phyloP scores from a whole-genome alignment of 2,329 filamentous ascomycete genomes.

The Pyricularia grisea region DNA sequence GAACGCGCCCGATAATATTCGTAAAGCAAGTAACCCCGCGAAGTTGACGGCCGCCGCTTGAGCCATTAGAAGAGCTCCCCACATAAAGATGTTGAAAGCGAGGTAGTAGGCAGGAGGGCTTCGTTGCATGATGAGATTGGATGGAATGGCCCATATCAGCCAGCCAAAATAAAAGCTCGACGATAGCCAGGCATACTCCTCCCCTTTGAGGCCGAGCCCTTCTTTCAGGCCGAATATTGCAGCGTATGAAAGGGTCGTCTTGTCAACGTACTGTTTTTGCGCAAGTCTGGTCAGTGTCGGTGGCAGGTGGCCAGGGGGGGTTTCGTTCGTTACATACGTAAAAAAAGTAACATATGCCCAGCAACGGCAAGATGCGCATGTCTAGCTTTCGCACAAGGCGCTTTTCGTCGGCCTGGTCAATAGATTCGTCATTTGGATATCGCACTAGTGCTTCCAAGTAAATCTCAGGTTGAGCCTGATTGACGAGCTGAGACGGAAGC shows the following conservation, averaged over 20 bases:
- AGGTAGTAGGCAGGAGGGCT: constrained; percentile 26
- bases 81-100: constrained; percentile 42
- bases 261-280: constrained; percentile 16
- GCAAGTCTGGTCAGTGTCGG: neutral
- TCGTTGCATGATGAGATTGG: constrained; percentile 21
- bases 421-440: constrained; percentile 26
- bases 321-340: constrained; percentile 21
- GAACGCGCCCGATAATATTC: constrained; percentile 54
- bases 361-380: constrained; percentile 24
- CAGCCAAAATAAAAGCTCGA: constrained; percentile 45
- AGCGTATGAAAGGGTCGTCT: constrained; percentile 52
- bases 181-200: constrained; percentile 47
- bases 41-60: constrained; percentile 51
- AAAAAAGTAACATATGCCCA: constrained; percentile 31
- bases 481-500: constrained; percentile 6
- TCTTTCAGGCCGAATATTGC: constrained; percentile 55
- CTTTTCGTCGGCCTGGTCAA: constrained; percentile 23
- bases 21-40: constrained; percentile 40
- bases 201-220: constrained; percentile 45
- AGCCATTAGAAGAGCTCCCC: constrained; percentile 33
- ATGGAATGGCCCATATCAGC: constrained; percentile 16
- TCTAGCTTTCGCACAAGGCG: constrained; percentile 26
- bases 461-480: constrained; percentile 17
- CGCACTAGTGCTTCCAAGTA: constrained; percentile 24
- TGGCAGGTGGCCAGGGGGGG: no score